Evolutionary conservation across 2,329 filamentous ascomycete species (phyloP).

Genomic region (Arthrobotrys musiformis): DNA sequence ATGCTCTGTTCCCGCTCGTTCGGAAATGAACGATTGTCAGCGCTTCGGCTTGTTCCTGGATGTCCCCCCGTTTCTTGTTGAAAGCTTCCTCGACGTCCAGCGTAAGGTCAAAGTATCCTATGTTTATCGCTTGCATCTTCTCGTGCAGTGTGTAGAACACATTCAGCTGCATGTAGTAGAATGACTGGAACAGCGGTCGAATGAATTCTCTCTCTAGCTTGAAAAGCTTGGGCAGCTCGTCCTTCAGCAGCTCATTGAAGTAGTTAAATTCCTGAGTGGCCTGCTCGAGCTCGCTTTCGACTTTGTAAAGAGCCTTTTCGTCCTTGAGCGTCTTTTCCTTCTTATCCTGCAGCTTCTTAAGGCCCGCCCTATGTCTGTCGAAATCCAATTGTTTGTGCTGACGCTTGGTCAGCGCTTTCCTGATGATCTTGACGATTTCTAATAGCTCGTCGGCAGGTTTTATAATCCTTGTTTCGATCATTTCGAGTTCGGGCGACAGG

Average conservation of each 20-base stretch:
- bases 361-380: conserved; percentile 80
- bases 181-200: conserved; percentile 94
- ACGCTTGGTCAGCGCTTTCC: conserved; percentile 86
- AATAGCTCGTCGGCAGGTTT: conserved; percentile 91
- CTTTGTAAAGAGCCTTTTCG: conserved; percentile 96
- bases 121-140: conserved; percentile 96
- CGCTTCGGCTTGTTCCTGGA: conserved; percentile 84
- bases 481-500: conserved; percentile 89
- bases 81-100: conserved; percentile 93
- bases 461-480: conserved; percentile 93
- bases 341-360: conserved; percentile 97
- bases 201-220: conserved; percentile 92
- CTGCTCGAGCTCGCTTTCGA: conserved; percentile 88
- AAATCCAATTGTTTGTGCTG: conserved; percentile 98
- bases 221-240: conserved; percentile 93
- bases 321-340: conserved; percentile 97
- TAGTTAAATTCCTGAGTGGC: conserved; percentile 97
- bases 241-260: conserved; percentile 96
- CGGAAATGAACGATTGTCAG: conserved; percentile 91
- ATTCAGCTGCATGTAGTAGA: conserved; percentile 99
- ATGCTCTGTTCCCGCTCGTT: conserved; percentile 76
- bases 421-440: conserved; percentile 93
- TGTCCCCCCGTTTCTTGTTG: conserved; percentile 84
- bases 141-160: conserved; percentile 99
- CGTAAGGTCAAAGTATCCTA: conserved; percentile 95